Base-by-base conservation (phyloP, 441 rosid genomes). In the Gossypium lobatum region DNA sequence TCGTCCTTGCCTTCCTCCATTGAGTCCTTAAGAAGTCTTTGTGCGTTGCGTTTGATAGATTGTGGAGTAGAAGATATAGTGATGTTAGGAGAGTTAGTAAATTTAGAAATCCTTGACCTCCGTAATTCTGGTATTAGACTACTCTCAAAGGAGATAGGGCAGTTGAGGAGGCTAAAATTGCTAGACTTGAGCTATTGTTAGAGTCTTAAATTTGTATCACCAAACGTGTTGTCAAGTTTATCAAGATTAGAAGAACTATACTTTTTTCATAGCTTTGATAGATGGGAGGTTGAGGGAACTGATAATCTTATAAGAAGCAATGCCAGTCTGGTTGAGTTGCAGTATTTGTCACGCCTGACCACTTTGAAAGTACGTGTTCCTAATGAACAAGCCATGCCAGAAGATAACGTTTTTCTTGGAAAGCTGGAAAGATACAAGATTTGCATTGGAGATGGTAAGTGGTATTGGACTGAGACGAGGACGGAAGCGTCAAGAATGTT, bases 11-110 rank as follows among this genome's bases (percentile, higher is more conserved):
- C 73, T 6, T 52, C 6, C 1, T 53, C 62, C 6, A 3, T 53
- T 28, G 10, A 1, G 9, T 52, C 0, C 21, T 39, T 69, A 6
- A 6, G 4, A 37, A 75, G 46, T 34, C 84, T 83, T 16, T 64
- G 0, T 48, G 80, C 86, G 0, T 72, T 83, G 59, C 54, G 80
- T 52, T 7, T 87, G 3, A 42, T 71, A 23, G 0, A 0, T 0
- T 76, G 77, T 5, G 0, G 0, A 0, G 9, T 82, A 23, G 16
- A 2, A n/a, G 78, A 81, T 18, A 46, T 39, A 39, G 28, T 0
- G 17, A 20, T 64, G 5, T 4, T 64, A 4, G 53, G 70, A 42
- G 31, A 39, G 69, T 11, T 64, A 20, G 70, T 0, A 5, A 42
- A 39, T 13, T 64, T 64, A 42, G 31, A 64, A 39, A 39, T 64